Percentiles rank a stretch among this genome's conserved stretches.
Conservation (phyloP, 2,329 filamentous ascomycete genomes). For the Thielaviopsis ethacetica region DNA sequence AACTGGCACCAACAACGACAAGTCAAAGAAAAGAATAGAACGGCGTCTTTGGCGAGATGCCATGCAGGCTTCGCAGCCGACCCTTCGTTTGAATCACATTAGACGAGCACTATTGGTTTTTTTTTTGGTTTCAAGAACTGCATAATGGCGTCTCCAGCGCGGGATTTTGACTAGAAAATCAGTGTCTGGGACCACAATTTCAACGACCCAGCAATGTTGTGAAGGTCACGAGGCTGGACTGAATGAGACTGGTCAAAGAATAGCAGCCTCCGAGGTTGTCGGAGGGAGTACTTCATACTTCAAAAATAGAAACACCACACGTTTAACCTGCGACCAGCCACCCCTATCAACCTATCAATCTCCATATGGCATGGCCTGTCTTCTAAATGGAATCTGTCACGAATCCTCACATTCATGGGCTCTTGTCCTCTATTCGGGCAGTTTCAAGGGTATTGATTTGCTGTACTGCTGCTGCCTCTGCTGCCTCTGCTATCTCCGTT, state of each 20-base stretch:
- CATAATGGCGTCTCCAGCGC: neutral
- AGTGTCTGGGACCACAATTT: neutral
- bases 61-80: neutral
- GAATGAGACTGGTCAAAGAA: neutral
- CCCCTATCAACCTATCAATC: neutral
- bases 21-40: no score
- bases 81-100: neutral
- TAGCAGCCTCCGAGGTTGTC: no score
- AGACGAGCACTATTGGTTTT: neutral
- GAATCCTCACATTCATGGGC: no score
- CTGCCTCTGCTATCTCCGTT: no score
- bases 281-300: neutral
- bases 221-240: neutral
- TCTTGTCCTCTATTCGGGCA: no score
- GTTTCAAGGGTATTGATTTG: no score
- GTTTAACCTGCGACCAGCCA: neutral
- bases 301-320: neutral
- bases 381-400: no score
- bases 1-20: neutral
- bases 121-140: neutral
- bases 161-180: neutral
- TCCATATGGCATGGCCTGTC: neutral
- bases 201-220: no score
- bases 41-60: neutral
- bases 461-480: no score